Evolutionary conservation across 2,329 filamentous ascomycete genomes (phyloP), one percentile per base, ranked within the genome.

Genomic region (Botrytis fabae): DNA sequence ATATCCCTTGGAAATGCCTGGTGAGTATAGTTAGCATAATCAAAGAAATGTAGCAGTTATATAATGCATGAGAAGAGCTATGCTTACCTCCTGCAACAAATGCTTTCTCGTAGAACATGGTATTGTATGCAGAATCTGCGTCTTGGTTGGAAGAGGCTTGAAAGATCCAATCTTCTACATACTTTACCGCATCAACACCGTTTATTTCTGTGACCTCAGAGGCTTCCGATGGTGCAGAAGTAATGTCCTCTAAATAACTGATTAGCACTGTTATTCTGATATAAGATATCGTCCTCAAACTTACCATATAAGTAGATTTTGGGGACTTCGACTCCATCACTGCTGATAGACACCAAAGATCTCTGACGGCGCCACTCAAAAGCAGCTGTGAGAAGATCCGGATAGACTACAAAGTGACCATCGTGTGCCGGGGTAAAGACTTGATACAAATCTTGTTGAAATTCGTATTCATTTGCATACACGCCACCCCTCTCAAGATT

Each of bases 371-470:
- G 84, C 77, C 78, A 91, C 74, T 79, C 84, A 81, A 90, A 89
- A 0, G 87, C 83, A 60, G 84, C 85, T 22, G 79, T 76, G 14
- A 90, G 83, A 7, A 85, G 82, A 75, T 89, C 86, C 4, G 87
- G 86, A 22, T 85, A 81, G 77, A 86, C 89, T 2, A 83, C 81
- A 69, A 91, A 89, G 78, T 93, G 91, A 1, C 90, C 89, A 78
- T 93, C 91, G 76, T 92, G 89, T 5, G 88, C 86, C 1, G 83
- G 83, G 38, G 84, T 83, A 51, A 90, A 83, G 12, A 88, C 80
- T 51, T 84, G 80, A 73, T 87, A 86, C 3, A 93, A 82, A 42
- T 87, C 86, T 12, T 82, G 75, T 76, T 89, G 85, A 75, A 89
- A 88, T 12, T 86, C 84, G 77, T 86, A 88, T 76, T 90, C 87